Evolutionary conservation across 495 filamentous ascomycete genomes (phyloP).

Genomic region (Penicillium manginii): DNA sequence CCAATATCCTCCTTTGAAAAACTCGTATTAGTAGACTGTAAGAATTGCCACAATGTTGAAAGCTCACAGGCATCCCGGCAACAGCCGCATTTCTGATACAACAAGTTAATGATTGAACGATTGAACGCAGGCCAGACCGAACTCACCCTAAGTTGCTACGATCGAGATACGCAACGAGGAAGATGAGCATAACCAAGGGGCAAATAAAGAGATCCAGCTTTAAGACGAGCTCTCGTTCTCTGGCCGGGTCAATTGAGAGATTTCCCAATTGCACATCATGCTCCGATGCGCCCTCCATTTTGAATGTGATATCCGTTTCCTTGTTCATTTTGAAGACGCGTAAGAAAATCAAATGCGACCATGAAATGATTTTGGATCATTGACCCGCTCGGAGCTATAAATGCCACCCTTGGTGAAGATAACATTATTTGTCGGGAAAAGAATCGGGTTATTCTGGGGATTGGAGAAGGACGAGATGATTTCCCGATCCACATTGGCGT

Average conservation of each 20-base stretch:
- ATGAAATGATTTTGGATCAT: background rate
- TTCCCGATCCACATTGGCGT: constrained; percentile 8
- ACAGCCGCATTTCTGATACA: constrained; percentile 18
- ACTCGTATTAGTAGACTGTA: background rate
- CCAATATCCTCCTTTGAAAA: constrained; percentile 19
- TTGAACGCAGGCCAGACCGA: background rate
- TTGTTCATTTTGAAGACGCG: constrained; percentile 12
- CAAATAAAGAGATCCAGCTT: constrained; percentile 24
- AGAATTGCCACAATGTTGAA: background rate
- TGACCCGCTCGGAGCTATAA: background rate
- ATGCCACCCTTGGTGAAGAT: constrained; percentile 1
- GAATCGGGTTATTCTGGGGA: constrained; percentile 13
- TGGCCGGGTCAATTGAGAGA: constrained; percentile 12
- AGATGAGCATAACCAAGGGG: constrained; percentile 19
- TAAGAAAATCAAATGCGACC: background rate
- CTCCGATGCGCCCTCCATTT: constrained; percentile 10
- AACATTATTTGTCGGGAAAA: constrained; percentile 15
- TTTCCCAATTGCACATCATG: constrained; percentile 20
- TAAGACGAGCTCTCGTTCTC: constrained; percentile 15
- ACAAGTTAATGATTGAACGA: background rate
- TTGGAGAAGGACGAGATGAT: constrained; percentile 8
- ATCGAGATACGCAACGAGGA: constrained; percentile 18
- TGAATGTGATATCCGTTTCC: constrained; percentile 14
- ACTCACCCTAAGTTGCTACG: constrained; percentile 22
- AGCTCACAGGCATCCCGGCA: constrained; percentile 19